Conservation (phyloP, 106 monocot species). For the Platanthera zijinensis region DNA sequence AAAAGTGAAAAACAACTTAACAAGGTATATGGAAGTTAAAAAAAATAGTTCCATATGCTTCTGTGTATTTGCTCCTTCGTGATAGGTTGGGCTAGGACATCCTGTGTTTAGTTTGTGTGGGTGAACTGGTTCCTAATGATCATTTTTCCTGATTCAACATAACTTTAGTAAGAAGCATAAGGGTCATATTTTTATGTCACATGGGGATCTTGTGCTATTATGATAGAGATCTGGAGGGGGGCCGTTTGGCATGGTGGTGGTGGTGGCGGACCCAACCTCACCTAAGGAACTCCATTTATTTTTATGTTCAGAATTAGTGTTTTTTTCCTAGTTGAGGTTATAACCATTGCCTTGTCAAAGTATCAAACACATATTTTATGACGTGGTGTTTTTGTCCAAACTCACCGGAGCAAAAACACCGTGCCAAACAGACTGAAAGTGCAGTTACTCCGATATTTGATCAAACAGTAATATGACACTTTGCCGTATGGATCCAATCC, state of each 20-base stretch:
- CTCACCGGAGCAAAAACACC: too few species aligned
- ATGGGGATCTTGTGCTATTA: too few species aligned
- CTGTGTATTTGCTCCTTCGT: background rate
- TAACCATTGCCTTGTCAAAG: background rate
- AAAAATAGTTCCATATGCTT: background rate
- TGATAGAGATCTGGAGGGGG: too few species aligned
- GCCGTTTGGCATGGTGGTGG: too few species aligned
- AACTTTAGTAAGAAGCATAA: too few species aligned
- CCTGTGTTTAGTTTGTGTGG: too few species aligned
- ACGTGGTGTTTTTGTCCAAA: background rate
- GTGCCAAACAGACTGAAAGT: background rate
- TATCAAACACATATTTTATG: background rate
- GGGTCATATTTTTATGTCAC: too few species aligned
- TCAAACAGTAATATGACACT: background rate
- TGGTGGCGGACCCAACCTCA: too few species aligned
- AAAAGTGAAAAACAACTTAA: background rate
- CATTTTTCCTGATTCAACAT: too few species aligned
- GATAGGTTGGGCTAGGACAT: too few species aligned
- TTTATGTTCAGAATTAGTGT: background rate
- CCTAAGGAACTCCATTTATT: background rate
- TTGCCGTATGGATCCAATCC: background rate
- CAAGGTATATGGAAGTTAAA: background rate
- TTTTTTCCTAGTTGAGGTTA: background rate
- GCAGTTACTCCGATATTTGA: background rate
- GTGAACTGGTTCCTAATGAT: too few species aligned